Conservation (phyloP, 176 grass and related monocot species). For the Oryza brachyantha region DNA sequence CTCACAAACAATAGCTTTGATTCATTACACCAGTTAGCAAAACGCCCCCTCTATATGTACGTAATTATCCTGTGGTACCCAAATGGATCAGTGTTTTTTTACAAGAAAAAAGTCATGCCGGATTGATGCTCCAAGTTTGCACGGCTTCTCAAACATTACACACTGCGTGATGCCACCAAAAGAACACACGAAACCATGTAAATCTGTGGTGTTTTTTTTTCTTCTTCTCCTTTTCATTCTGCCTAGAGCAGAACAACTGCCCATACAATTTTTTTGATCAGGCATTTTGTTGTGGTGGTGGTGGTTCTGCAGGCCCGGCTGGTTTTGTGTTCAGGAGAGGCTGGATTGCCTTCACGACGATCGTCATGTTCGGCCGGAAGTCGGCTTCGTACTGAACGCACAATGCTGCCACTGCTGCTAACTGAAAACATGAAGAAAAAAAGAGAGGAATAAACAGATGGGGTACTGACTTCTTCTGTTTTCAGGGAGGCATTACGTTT, state of each 20-base stretch:
- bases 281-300: no score
- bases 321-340: conserved; percentile 71
- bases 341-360: conserved; percentile 78
- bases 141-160: neutral
- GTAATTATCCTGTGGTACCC: conserved; percentile 31
- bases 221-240: conserved; percentile 21
- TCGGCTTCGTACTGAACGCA: conserved; percentile 82
- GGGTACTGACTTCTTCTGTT: neutral
- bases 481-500: neutral
- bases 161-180: neutral
- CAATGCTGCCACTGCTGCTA: conserved; percentile 74
- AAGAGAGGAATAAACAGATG: no score
- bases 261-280: conserved; percentile 31
- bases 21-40: conserved; percentile 22
- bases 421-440: conserved; percentile 28
- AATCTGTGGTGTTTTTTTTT: conserved; percentile 12
- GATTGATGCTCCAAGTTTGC: conserved; percentile 12
- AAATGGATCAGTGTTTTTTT: conserved; percentile 27
- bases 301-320: conserved; percentile 15
- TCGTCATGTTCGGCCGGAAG: conserved; percentile 93
- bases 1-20: neutral
- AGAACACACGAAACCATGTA: conserved; percentile 6
- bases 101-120: conserved; percentile 31
- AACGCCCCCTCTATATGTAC: conserved; percentile 28
- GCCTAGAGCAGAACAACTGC: neutral